These are phyloP conservation scores for Leishmania turanica DNA, from an alignment of 208 protist species.

Conservation along the genomic window DNA sequence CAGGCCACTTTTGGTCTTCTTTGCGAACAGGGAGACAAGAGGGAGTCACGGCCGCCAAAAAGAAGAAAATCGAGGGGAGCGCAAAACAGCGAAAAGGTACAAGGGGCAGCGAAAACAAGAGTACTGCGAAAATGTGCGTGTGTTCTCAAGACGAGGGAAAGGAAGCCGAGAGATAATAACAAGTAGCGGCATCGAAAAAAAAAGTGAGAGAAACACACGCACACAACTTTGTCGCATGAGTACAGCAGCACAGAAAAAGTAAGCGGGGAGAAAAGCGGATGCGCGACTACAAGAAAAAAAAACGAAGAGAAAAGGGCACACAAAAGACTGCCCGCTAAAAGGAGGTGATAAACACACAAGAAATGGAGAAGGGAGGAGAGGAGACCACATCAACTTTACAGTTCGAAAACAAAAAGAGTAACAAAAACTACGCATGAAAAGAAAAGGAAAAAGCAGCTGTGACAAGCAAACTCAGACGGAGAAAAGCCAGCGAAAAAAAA, in stretches of 20 bases:
- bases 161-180: neutral
- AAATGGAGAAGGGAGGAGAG: neutral
- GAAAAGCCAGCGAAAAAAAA: neutral
- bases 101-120: neutral
- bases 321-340: slow-evolving; percentile 5
- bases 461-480: neutral
- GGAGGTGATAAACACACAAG: neutral
- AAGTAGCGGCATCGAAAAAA: slow-evolving; percentile 1
- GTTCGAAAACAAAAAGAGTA: neutral
- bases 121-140: neutral
- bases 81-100: neutral
- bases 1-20: neutral
- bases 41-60: neutral
- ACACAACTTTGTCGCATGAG: neutral
- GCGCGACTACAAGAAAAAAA: neutral
- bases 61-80: neutral
- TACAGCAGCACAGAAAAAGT: neutral
- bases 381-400: neutral
- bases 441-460: neutral
- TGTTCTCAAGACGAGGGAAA: neutral
- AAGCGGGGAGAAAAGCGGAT: neutral
- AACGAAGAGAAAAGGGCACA: neutral
- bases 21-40: neutral
- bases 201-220: neutral
- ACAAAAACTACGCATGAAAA: neutral